These are phyloP conservation scores for Sclerospora graminicola DNA, from an alignment of 352 stramenopile species.

Conservation along the genomic window DNA sequence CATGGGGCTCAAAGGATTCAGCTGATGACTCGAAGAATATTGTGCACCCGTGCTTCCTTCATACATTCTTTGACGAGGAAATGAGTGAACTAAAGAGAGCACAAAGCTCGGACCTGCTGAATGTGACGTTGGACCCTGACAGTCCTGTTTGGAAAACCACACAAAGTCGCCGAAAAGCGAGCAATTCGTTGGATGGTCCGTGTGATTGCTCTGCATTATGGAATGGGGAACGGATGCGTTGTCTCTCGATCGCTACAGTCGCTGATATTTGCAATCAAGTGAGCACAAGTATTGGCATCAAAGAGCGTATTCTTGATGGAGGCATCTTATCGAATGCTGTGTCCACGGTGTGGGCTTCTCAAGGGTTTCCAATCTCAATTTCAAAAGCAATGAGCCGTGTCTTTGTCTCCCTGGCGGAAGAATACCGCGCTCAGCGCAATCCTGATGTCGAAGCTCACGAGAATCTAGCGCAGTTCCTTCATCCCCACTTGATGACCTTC, in stretches of 20 bases:
- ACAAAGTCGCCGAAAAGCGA: slow-evolving; percentile 6
- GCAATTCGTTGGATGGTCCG: slow-evolving; percentile 4
- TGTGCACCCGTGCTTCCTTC: slow-evolving; percentile 67
- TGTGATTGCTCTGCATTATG: slow-evolving; percentile 33
- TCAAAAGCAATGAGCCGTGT: slow-evolving; percentile 13
- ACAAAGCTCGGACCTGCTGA: slow-evolving; percentile 60
- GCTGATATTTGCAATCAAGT: slow-evolving; percentile 25
- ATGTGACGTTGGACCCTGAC: slow-evolving; percentile 49
- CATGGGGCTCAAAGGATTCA: slow-evolving; percentile 36
- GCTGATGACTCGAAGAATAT: slow-evolving; percentile 39
- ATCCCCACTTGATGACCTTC: slow-evolving; percentile 29
- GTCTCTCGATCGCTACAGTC: slow-evolving; percentile 22
- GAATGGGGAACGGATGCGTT: slow-evolving; percentile 20
- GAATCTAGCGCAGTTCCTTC: slow-evolving; percentile 33
- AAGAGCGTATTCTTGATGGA: slow-evolving; percentile 36
- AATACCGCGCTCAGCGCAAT: slow-evolving; percentile 33
- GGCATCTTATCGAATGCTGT: slow-evolving; percentile 26
- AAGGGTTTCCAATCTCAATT: slow-evolving; percentile 10
- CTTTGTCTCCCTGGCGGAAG: slow-evolving; percentile 11
- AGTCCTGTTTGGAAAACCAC: slow-evolving; percentile 62
- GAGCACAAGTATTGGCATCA: slow-evolving; percentile 28
- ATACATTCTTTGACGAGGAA: slow-evolving; percentile 57
- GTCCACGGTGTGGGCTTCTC: slow-evolving; percentile 19
- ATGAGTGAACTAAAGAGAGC: slow-evolving; percentile 34
- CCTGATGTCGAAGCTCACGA: slow-evolving; percentile 25